Percentiles rank a stretch among this genome's conserved stretches.
phyloP scores from a whole-genome alignment of 495 filamentous ascomycete genomes.

The Achaetomiella virescens region DNA sequence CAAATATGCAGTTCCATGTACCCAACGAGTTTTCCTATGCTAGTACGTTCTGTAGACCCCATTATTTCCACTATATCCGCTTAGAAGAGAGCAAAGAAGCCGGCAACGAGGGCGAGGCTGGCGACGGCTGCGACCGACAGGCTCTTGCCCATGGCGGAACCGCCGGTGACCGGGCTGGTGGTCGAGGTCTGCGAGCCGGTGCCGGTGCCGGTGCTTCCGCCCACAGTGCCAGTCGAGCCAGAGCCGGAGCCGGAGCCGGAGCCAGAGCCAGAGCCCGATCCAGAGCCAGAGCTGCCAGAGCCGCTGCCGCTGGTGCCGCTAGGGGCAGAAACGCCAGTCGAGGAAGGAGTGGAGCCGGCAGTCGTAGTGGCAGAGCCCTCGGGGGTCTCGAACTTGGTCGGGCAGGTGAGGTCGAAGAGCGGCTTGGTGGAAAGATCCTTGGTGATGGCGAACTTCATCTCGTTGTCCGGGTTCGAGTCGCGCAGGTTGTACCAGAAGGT shows the following conservation, averaged over 20 bases:
- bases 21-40: slow-evolving; percentile 6
- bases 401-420: slow-evolving; percentile 55
- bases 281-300: slow-evolving; percentile 8
- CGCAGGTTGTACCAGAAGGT: slow-evolving; percentile 57
- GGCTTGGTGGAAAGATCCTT: slow-evolving; percentile 49
- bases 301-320: slow-evolving; percentile 11
- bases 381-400: slow-evolving; percentile 32
- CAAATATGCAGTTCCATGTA: neutral
- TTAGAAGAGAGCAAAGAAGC: slow-evolving; percentile 24
- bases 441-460: slow-evolving; percentile 40
- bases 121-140: slow-evolving; percentile 13
- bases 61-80: neutral
- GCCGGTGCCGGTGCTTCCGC: slow-evolving; percentile 18
- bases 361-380: slow-evolving; percentile 12
- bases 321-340: slow-evolving; percentile 17
- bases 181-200: slow-evolving; percentile 7
- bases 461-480: slow-evolving; percentile 42
- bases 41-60: neutral
- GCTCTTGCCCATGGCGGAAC: slow-evolving; percentile 13
- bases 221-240: slow-evolving; percentile 1
- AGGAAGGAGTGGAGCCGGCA: slow-evolving; percentile 16
- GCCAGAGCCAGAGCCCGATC: slow-evolving; percentile 6
- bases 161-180: neutral
- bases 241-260: slow-evolving; percentile 11
- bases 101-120: slow-evolving; percentile 20